Evolutionary conservation across 257 asterid genomes (phyloP), one percentile per base, ranked within the genome.

Genomic region (Leptodermis oblonga): DNA sequence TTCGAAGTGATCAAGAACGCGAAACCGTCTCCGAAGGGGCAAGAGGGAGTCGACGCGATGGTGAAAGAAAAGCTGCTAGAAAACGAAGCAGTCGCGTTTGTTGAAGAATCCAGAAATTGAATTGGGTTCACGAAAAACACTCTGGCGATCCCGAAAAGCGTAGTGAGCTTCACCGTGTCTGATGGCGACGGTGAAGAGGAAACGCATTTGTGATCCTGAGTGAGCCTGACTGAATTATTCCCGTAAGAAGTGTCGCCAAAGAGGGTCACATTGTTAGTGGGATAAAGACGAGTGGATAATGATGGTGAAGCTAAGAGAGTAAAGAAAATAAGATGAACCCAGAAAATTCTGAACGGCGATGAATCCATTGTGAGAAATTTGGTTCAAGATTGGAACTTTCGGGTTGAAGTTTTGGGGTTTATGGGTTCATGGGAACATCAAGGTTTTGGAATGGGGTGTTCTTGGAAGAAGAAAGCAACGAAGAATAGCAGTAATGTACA

Each of bases 11-110:
- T 73, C 73, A 88, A 62, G 55, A 91, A 87, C 0, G 88, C 85
- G 18, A 88, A 37, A 3, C 97, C 97, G 34, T 91, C 92, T 6
- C 95, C 97, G 62, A 76, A 83, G 62, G 92, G 86, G 82, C 90
- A 91, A 65, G 83, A 70, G 67, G 77, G 82, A 43, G 73, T 54
- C 39, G 74, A 49, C 9, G 76, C 39, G 67, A 85, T 72, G 31
- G 82, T 73, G 80, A 91, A 92, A 20, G 97, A 80, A 86, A 92
- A 89, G 68, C 78, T 81, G 70, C 79, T 74, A 53, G 84, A 79
- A 73, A 92, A 91, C 5, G 96, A 92, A 33, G 84, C 86, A 3
- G 91, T 75, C 63, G 75, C 67, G n/a, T 84, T 84, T 36, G 86
- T 37, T 1, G 80, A 72, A 18, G 79, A 68, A 51, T 86, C 91